Evolutionary conservation across 169 alveolate species (phyloP).

Genomic region (Perkinsus marinus): DNA sequence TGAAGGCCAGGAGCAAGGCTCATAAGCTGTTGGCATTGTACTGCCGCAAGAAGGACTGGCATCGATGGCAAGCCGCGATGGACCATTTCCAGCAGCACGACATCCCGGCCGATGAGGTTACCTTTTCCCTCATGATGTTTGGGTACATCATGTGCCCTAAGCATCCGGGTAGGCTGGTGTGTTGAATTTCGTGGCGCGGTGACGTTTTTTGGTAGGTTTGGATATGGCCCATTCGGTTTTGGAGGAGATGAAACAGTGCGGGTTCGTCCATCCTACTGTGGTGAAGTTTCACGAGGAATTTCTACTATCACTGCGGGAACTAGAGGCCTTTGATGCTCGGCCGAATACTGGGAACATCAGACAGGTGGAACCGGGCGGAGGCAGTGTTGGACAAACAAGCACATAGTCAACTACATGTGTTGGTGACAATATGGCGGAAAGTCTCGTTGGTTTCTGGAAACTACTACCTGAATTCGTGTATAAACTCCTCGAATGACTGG

Average conservation of each 20-base stretch:
- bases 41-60: not conserved
- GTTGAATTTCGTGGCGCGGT: not conserved
- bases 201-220: not conserved
- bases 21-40: not conserved
- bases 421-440: too few species aligned
- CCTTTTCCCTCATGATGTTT: not conserved
- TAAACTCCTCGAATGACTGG: too few species aligned
- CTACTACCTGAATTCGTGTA: too few species aligned
- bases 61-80: not conserved
- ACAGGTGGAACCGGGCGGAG: not conserved
- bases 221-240: not conserved
- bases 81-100: not conserved
- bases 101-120: not conserved
- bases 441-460: too few species aligned
- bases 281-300: not conserved
- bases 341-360: not conserved
- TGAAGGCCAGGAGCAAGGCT: not conserved
- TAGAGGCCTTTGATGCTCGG: not conserved
- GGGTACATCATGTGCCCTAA: not conserved
- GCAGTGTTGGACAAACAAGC: not conserved
- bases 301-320: not conserved
- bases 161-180: not conserved
- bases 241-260: not conserved
- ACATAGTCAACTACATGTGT: too few species aligned
- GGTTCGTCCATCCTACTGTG: not conserved